Evolutionary conservation across 2,329 filamentous ascomycete species (phyloP).

Genomic region (Sporothrix protearum): DNA sequence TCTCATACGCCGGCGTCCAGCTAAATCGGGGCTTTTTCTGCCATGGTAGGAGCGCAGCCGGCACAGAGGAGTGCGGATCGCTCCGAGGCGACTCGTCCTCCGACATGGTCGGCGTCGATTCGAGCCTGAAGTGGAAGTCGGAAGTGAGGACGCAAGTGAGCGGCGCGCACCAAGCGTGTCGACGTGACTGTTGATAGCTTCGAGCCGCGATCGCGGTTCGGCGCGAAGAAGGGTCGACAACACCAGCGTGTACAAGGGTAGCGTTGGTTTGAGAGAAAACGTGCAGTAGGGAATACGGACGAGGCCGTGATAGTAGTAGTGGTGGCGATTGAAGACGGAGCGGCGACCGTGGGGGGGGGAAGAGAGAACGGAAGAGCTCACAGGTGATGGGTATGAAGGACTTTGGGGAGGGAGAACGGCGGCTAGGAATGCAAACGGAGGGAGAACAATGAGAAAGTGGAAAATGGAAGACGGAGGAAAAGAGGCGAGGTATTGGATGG

Average conservation of each 20-base stretch:
- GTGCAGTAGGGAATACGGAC: not conserved
- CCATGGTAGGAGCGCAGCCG: constrained; percentile 24
- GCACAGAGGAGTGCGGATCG: constrained; percentile 25
- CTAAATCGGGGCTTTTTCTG: constrained; percentile 51
- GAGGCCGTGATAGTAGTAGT: constrained; percentile 7
- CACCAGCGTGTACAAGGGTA: not conserved
- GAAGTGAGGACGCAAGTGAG: not conserved
- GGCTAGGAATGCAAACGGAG: not conserved
- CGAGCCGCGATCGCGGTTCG: not conserved
- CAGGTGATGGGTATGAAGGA: not conserved
- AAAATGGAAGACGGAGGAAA: constrained; percentile 9
- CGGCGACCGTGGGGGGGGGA: not conserved
- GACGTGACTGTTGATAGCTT: not conserved
- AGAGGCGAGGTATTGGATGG: not conserved
- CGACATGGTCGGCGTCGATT: constrained; percentile 32
- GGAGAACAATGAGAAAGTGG: not conserved
- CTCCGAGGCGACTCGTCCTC: constrained; percentile 33
- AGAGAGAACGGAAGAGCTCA: not conserved
- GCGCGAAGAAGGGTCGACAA: not conserved
- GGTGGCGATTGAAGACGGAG: constrained; percentile 13
- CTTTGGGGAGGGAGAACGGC: not conserved
- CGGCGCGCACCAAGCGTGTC: not conserved
- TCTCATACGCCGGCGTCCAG: constrained; percentile 57
- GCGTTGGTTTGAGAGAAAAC: not conserved
- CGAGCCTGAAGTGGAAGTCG: not conserved